A percentile compares a stretch with the other conserved stretches of the same genome.
Conservation (phyloP, 306 rosid genomes). For the Glycyrrhiza uralensis region DNA sequence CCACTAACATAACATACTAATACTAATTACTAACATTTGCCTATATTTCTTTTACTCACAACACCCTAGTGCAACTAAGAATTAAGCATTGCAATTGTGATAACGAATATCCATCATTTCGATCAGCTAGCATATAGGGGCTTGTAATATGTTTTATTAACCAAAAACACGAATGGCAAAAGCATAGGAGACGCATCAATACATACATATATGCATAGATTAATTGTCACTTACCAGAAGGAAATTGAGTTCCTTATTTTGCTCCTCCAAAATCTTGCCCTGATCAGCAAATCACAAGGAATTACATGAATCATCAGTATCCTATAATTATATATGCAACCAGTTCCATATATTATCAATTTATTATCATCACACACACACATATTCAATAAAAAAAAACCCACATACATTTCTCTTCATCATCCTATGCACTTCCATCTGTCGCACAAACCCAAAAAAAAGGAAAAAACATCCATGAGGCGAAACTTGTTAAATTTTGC, state of each 20-base stretch:
- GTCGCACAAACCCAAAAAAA: constrained; percentile 17
- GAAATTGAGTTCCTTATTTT: constrained; percentile 57
- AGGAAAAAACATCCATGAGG: no score
- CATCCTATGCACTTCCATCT: constrained; percentile 54
- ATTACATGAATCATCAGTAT: no score
- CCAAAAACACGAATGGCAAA: no score
- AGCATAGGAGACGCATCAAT: neutral
- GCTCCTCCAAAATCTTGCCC: constrained; percentile 64
- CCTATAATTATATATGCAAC: no score
- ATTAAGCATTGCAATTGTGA: neutral
- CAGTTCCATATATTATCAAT: no score
- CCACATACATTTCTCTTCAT: constrained; percentile 61
- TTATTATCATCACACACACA: no score
- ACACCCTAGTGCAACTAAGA: no score
- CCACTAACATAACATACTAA: no score
- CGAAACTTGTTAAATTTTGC: neutral
- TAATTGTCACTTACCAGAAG: constrained; percentile 62
- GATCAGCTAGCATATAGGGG: no score
- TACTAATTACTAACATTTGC: no score
- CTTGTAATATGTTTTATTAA: neutral
- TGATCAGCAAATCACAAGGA: constrained; percentile 18
- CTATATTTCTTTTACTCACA: no score
- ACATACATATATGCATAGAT: neutral
- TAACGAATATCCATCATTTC: neutral
- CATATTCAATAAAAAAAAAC: neutral